Percentiles rank a stretch among this genome's conserved stretches.
Conservation (phyloP, 495 filamentous ascomycete species). For the Penicillium desertorum region DNA sequence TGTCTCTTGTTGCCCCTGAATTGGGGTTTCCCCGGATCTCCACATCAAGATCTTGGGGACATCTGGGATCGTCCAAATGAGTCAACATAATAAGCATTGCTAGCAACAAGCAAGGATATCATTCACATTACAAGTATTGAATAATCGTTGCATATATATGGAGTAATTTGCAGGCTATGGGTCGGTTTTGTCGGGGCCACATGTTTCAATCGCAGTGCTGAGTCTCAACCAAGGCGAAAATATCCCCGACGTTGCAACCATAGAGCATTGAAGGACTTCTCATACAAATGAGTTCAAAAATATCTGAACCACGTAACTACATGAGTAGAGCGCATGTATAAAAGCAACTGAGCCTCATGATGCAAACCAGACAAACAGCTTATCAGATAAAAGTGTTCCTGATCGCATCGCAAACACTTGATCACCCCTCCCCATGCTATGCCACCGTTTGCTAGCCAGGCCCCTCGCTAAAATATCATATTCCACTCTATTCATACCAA, state of each 20-base stretch:
- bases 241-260: not conserved
- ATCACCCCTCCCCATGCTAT: slow-evolving; percentile 22
- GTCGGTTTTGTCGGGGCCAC: not conserved
- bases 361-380: slow-evolving; percentile 34
- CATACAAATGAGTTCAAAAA: not conserved
- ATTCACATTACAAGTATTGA: not conserved
- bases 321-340: not conserved
- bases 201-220: not conserved
- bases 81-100: not conserved
- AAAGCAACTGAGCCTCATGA: not conserved
- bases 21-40: slow-evolving; percentile 9
- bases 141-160: not conserved
- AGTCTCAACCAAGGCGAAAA: not conserved
- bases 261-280: not conserved
- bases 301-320: not conserved
- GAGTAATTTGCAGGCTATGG: not conserved
- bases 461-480: slow-evolving; percentile 4
- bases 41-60: slow-evolving; percentile 1
- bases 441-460: slow-evolving; percentile 16
- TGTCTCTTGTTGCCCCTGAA: not conserved
- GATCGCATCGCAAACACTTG: slow-evolving; percentile 19
- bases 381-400: slow-evolving; percentile 23
- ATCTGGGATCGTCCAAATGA: not conserved
- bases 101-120: not conserved
- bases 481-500: not conserved